Evolutionary conservation across 1,284 basidiomycete genomes (phyloP), one percentile per base, ranked within the genome.

Genomic region (Microbotryum scabiosae): DNA sequence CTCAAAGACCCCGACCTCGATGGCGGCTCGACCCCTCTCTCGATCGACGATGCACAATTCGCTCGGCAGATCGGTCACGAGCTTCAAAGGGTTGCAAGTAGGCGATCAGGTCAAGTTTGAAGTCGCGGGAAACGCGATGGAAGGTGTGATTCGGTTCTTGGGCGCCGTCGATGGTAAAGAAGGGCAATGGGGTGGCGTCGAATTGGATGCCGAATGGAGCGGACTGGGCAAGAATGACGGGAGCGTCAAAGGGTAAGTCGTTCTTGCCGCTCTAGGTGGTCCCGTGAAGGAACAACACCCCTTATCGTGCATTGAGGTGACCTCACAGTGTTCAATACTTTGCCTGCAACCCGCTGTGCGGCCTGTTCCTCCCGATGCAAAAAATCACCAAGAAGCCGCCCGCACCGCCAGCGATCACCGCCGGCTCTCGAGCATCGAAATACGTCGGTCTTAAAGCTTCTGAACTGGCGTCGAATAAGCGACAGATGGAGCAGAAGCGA

Each of bases 141-240:
- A 93, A 73, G 92, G 91, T 14, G 82, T 78, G 5, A 75, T 96
- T 58, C 78, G 83, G 64, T 96, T 84, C 75, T 65, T 91, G 18
- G 91, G 91, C 2, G 81, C 83, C 66, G 91, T 92, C 57, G 84
- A 87, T 23, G 88, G 86, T 52, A 94, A 94, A 74, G 80, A 82
- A 6, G 92, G 91, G 5, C 76, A 84, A 18, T 97, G 88, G 87
- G 91, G 89, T 28, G 91, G 91, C 32, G 88, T 97, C 20, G 89
- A 94, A 75, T 79, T 97, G n/a, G 78, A 82, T 66, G 85, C 85
- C 45, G 87, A 86, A 2, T 93, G 90, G 72, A 76, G 80, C 18
- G 92, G 94, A n/a, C 88, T 88, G 73, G 94, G 94, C 2, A 97
- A 97, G 78, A 98, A 98, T 72, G 84, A 97, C 72, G 94, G 94